Conservation (phyloP, 2,329 filamentous ascomycete species). For the Apiospora phragmitis region DNA sequence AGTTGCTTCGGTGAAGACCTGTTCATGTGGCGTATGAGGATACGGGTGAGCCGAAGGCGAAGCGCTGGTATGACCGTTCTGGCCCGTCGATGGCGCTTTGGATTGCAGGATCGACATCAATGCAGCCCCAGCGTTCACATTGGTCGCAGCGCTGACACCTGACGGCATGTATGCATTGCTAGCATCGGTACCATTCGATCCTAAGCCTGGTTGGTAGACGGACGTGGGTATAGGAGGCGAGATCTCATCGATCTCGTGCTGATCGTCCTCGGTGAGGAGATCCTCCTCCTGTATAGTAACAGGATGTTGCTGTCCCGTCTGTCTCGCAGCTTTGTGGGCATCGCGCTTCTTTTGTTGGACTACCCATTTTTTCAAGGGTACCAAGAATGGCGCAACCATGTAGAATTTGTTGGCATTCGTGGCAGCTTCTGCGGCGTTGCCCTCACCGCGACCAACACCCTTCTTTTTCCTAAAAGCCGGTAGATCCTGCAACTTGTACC, state of each 20-base stretch:
- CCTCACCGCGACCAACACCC: constrained; percentile 52
- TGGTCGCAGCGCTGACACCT: constrained; percentile 38
- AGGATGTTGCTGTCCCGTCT: constrained; percentile 41
- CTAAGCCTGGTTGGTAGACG: not conserved
- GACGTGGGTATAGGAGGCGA: not conserved
- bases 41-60: constrained; percentile 22
- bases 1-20: constrained; percentile 47
- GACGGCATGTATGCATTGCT: not conserved
- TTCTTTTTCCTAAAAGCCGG: constrained; percentile 78
- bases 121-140: constrained; percentile 48
- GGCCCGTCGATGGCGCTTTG: constrained; percentile 21
- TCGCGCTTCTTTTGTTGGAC: constrained; percentile 79
- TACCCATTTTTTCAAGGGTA: constrained; percentile 87
- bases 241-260: constrained; percentile 34
- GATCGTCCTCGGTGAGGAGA: constrained; percentile 62
- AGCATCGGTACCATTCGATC: not conserved
- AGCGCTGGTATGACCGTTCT: not conserved
- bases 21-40: constrained; percentile 56
- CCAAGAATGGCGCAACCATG: constrained; percentile 94
- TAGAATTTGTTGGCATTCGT: constrained; percentile 86
- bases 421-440: constrained; percentile 54
- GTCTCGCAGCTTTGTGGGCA: constrained; percentile 41
- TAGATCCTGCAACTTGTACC: constrained; percentile 88
- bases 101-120: constrained; percentile 55
- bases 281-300: constrained; percentile 52